Base-by-base conservation (phyloP, 208 protist genomes). In the Kentomonas sorsogonicus region DNA sequence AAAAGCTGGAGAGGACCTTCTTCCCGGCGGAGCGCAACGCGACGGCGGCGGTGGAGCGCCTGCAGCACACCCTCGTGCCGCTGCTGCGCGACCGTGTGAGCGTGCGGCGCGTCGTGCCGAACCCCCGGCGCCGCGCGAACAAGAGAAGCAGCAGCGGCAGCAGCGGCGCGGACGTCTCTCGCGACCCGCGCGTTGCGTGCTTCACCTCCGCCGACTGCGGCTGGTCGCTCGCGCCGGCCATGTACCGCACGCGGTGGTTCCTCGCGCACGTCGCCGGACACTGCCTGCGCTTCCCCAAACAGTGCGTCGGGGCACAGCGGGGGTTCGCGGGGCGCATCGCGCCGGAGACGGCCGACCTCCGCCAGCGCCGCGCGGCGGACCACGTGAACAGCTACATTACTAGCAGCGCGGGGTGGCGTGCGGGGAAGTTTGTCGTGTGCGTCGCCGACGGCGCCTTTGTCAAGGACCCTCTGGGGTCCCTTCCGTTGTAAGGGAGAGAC, bases 231-330 rank as follows among this genome's bases (percentile, higher is more conserved):
- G 40, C 56, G 18, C 50, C 72, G 0, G 30, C 63, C 16, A 44
- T 78, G 66, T 78, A 68, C 50, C 22, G 26, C 29, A 79, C 66
- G 13, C 51, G 67, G 41, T 74, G 72, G 72, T 55, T 74, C 36
- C 45, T 73, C 7, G 38, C 11, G 1, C 22, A 64, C 25, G 47
- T 74, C 6, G 55, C 31, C n/a, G 9, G 61, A 26, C 63, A 64
- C 10, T 79, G 72, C 43, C 38, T 60, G 15, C 53, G 60, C 22
- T 57, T 58, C 22, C 38, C 33, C 25, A 48, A 41, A 13, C 18
- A 48, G 7, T 71, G 67, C 31, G 43, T 68, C 9, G 59, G 63
- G 22, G 30, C 25, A 13, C 33, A 52, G 16, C 23, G 25, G 13
- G 50, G 64, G 1, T 36, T 45, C 18, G 53, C 56, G 9, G 45